A percentile compares a stretch with the other conserved stretches of the same genome.
Evolutionary conservation across 331 rosid species (phyloP).

Genomic region (Ulmus americana): DNA sequence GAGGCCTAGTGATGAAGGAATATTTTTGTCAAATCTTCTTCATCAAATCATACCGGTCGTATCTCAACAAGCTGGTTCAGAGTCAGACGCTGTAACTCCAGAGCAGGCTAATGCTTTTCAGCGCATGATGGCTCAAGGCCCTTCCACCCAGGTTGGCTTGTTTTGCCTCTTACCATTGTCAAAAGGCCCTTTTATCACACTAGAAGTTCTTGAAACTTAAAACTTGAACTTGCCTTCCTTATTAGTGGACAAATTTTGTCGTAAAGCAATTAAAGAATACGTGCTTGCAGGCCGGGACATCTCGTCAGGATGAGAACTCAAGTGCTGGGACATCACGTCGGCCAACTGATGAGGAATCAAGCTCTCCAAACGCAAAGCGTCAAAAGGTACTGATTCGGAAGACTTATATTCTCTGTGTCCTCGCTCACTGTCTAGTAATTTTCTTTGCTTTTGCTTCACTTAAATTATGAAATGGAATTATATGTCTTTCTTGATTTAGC

Average conservation of each 20-base stretch:
- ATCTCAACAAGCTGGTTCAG: slow-evolving; percentile 50
- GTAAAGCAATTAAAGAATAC: background rate
- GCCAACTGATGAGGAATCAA: slow-evolving; percentile 25
- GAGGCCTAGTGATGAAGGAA: slow-evolving; percentile 61
- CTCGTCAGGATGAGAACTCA: slow-evolving; percentile 28
- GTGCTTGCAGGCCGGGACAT: slow-evolving; percentile 37
- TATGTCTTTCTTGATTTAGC: slow-evolving; percentile 12
- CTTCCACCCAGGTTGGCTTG: slow-evolving; percentile 49
- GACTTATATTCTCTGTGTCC: background rate
- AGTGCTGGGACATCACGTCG: slow-evolving; percentile 41
- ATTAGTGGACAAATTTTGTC: background rate
- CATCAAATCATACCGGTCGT: slow-evolving; percentile 71
- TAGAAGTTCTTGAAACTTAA: background rate
- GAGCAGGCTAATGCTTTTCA: slow-evolving; percentile 40
- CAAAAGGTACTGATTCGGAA: slow-evolving; percentile 37
- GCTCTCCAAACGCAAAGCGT: slow-evolving; percentile 45
- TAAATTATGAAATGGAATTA: background rate
- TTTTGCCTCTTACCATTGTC: slow-evolving; percentile 11
- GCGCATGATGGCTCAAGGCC: slow-evolving; percentile 34
- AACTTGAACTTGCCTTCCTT: background rate
- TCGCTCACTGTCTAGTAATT: too few species aligned
- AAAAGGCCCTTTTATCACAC: background rate
- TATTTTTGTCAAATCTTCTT: slow-evolving; percentile 69
- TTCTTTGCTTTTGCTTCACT: background rate
- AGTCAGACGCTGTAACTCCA: slow-evolving; percentile 21